Evolutionary conservation across 208 protist species (phyloP).

Genomic region (Trypanosoma caninum): DNA sequence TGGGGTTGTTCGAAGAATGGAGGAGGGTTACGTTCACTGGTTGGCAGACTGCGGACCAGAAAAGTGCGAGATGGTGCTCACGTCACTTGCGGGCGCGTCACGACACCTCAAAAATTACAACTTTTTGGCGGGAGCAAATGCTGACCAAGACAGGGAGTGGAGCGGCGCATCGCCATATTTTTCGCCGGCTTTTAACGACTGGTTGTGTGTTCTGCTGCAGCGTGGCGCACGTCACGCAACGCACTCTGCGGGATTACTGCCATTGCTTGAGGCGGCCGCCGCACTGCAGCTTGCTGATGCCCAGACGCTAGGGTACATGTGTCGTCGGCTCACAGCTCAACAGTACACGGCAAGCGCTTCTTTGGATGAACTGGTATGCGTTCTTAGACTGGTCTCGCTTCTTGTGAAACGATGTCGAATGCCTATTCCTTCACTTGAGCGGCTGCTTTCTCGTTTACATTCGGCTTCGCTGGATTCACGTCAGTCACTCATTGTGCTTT

Average conservation of each 20-base stretch:
- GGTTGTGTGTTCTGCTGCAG: slow-evolving; percentile 59
- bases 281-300: slow-evolving; percentile 53
- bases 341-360: slow-evolving; percentile 24
- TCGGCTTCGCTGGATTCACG: slow-evolving; percentile 31
- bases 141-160: slow-evolving; percentile 32
- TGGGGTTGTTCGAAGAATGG: slow-evolving; percentile 49
- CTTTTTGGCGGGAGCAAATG: background rate
- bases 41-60: slow-evolving; percentile 25
- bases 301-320: slow-evolving; percentile 39
- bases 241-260: slow-evolving; percentile 3
- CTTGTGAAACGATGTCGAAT: slow-evolving; percentile 71
- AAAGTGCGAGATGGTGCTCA: slow-evolving; percentile 10
- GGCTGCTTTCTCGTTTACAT: slow-evolving; percentile 42
- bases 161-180: slow-evolving; percentile 63
- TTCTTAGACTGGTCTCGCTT: slow-evolving; percentile 52
- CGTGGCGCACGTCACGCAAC: slow-evolving; percentile 14
- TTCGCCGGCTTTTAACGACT: slow-evolving; percentile 44
- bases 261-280: slow-evolving; percentile 47
- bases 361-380: slow-evolving; percentile 29
- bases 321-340: slow-evolving; percentile 25
- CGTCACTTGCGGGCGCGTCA: slow-evolving; percentile 4
- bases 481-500: slow-evolving; percentile 60
- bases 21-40: slow-evolving; percentile 45
- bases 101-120: slow-evolving; percentile 2
- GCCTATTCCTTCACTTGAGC: slow-evolving; percentile 41